These are phyloP conservation scores for Zygosaccharomyces kombuchaensis DNA, from an alignment of 805 yeast species.

Conservation along the genomic window DNA sequence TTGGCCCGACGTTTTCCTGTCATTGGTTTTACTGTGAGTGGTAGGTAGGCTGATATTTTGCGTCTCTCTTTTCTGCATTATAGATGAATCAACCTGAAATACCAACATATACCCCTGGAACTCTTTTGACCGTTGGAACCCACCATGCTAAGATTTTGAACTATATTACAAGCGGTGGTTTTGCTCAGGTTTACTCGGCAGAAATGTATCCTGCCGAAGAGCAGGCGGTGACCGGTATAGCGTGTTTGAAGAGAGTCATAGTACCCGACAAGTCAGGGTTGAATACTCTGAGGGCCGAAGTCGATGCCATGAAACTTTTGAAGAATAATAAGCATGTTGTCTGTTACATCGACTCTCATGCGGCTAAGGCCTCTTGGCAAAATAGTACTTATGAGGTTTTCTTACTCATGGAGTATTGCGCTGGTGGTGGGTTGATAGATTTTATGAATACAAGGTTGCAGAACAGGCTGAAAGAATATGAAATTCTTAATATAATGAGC, in stretches of 20 bases:
- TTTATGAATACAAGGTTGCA: conserved; percentile 71
- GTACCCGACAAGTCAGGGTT: conserved; percentile 87
- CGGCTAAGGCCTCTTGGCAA: conserved; percentile 57
- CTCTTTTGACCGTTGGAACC: conserved; percentile 75
- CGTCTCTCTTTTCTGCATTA: neutral
- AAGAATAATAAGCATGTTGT: conserved; percentile 78
- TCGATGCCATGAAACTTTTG: conserved; percentile 91
- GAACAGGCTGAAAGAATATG: conserved; percentile 61
- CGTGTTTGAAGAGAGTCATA: conserved; percentile 89
- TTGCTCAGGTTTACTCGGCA: conserved; percentile 90
- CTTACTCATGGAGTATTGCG: conserved; percentile 74
- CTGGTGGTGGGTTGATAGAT: conserved; percentile 70
- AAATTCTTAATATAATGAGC: conserved; percentile 61
- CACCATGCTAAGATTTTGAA: conserved; percentile 65
- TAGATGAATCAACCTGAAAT: conserved; percentile 48
- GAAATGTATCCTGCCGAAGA: conserved; percentile 55
- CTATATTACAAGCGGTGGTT: conserved; percentile 87
- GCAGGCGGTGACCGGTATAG: conserved; percentile 48
- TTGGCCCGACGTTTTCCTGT: neutral
- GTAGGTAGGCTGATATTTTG: conserved; percentile 1
- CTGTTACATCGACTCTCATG: conserved; percentile 91
- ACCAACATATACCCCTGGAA: conserved; percentile 68
- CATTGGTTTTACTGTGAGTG: conserved; percentile 1
- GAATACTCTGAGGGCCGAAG: conserved; percentile 85
- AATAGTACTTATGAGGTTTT: conserved; percentile 69